Percentiles rank a stretch among this genome's conserved stretches.
Evolutionary conservation across 148 eudicot species (phyloP).

Genomic region (Talinum fruticosum): DNA sequence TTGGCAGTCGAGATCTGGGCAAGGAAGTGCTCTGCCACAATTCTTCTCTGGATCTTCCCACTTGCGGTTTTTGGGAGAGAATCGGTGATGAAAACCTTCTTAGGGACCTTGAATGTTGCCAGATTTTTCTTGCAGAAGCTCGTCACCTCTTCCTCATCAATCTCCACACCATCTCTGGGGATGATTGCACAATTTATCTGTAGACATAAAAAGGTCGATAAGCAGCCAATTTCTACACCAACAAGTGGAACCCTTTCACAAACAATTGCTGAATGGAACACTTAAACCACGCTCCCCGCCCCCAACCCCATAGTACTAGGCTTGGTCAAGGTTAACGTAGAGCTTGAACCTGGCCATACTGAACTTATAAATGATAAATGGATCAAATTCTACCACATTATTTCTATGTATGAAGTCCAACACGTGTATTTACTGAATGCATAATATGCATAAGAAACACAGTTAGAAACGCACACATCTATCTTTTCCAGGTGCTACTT

Average conservation of each 20-base stretch:
- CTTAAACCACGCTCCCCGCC: not conserved
- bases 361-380: too few relatives aligned
- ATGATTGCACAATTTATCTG: conserved; percentile 96
- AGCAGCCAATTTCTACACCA: not conserved
- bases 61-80: conserved; percentile 84
- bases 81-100: conserved; percentile 85
- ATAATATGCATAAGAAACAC: not conserved
- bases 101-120: conserved; percentile 89
- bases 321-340: too few relatives aligned
- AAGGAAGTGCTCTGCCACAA: conserved; percentile 93
- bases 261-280: not conserved
- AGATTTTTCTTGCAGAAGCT: conserved; percentile 85
- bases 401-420: too few relatives aligned
- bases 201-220: not conserved
- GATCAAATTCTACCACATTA: not conserved
- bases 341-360: too few relatives aligned
- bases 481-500: not conserved
- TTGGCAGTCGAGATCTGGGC: conserved; percentile 84
- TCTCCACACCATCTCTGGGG: conserved; percentile 63
- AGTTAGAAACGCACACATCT: not conserved
- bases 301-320: too few relatives aligned
- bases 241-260: not conserved
- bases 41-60: conserved; percentile 84
- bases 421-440: not conserved
- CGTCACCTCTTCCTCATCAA: conserved; percentile 59